Base-by-base conservation (phyloP, 1,139 yeast genomes). In the Suhomyces bribrorum region DNA sequence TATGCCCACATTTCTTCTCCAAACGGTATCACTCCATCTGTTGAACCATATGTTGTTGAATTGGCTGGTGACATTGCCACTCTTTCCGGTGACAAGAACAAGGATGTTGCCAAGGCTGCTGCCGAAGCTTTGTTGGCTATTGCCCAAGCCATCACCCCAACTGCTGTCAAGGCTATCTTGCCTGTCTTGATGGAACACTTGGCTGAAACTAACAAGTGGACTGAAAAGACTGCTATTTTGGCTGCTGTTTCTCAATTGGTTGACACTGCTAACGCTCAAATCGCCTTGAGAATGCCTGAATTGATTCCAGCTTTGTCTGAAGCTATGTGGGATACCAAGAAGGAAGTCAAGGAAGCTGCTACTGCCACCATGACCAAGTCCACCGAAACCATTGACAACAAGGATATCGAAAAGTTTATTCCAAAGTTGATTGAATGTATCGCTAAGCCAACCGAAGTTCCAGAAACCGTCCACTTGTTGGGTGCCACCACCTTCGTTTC, bases 401-500 rank as follows among this genome's bases (percentile, higher is more conserved):
- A 92, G 84, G 98, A 92, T 88, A 94, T 92, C 66, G 96, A 88
- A 73, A 88, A 90, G 80, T 92, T 92, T 79, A 92, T 92, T 73
- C 98, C 98, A 64, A 86, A 88, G 71, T 84, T 92, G 78, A 90
- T 92, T 67, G 83, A 83, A 66, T 92, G 97, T 81, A 92, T 92
- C 63, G 95, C 96, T 62, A 81, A 86, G 73, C 98, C 98, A 73
- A 79, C 83, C 59, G 92, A 84, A 72, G 98, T 92, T 58, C 95
- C 98, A 69, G 97, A 92, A 79, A 92, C 98, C 61, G 97, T 92
- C 54, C 98, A 92, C 77, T 71, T 83, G 63, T 86, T 92, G 69
- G 98, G 98, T 87, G 97, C 98, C 63, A 92, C 98, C 62, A 92
- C 98, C 64, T 92, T 92, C 69, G 98, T 92, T 60, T 89, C 97